Base-by-base conservation (phyloP, 2,329 filamentous ascomycete genomes). In the Nemania abortiva region DNA sequence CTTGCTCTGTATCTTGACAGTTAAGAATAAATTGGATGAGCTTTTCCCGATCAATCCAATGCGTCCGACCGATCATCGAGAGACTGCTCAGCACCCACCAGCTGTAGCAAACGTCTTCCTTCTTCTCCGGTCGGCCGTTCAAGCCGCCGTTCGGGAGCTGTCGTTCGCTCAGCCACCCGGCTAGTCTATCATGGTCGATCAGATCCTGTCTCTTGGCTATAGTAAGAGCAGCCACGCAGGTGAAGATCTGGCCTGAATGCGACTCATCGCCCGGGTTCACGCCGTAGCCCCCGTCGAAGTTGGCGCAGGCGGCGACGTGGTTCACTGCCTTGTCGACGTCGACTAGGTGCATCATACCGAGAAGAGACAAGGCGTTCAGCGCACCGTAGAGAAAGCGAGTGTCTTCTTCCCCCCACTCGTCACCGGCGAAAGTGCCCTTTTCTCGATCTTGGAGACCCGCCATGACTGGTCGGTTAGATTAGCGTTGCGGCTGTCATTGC, bases 41-140 rank as follows among this genome's bases (percentile, higher is more conserved):
- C 77, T 93, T 92, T 66, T 90, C 86, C 58, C 90, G 88, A 82
- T 99, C 93, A 78, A 99, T 97, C 96, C 96, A 99, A 79, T 98
- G 93, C 62, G 94, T 87, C 64, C 91, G 90, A 63, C 88, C 90
- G 74, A 99, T 92, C 87, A 98, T 98, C 54, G 92, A 91, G 74
- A 99, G 83, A 79, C 95, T 97, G 78, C 93, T 95, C 77, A 95
- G 84, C 53, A 98, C 96, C 96, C 96, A 99, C 96, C 96, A 99
- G 79, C 94, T 97, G 82, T 99, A 99, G 83, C 96, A 99, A 15
- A 97, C 95, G 79, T 99, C 96, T 79, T 97, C 95, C 71, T 92
- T 84, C 84, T 99, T 99, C 82, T 98, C 96, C 0, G 96, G 96
- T 57, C 96, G 88, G 2, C 96, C 96, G 79, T 99, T 99, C 59